A percentile compares a stretch with the other conserved stretches of the same genome.
Conservation (phyloP, 2,329 filamentous ascomycete species). For the Emmonsia crescens region DNA sequence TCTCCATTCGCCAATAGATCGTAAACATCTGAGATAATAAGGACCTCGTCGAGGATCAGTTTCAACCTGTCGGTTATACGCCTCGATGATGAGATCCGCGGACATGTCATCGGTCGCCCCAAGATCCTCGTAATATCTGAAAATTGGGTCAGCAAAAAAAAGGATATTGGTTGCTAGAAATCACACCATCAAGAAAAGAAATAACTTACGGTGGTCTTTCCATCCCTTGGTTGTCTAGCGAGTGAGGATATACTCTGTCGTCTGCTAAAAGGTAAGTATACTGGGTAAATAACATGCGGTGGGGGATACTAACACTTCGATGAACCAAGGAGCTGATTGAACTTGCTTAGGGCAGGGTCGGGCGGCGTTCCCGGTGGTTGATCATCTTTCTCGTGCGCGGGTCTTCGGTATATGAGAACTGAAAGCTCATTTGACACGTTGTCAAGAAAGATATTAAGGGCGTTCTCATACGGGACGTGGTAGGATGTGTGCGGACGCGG, state of each 20-base stretch:
- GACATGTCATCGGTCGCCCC: conserved; percentile 53
- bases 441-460: conserved; percentile 42
- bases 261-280: conserved; percentile 9
- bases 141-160: background rate
- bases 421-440: conserved; percentile 50
- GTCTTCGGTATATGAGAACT: conserved; percentile 39
- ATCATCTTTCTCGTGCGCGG: conserved; percentile 29
- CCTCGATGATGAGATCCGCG: conserved; percentile 50
- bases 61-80: conserved; percentile 49
- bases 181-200: background rate
- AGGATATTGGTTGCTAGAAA: background rate
- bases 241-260: background rate
- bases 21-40: conserved; percentile 57
- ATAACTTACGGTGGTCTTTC: conserved; percentile 3
- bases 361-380: conserved; percentile 19
- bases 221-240: background rate
- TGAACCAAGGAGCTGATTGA: conserved; percentile 29
- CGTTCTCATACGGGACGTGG: conserved; percentile 30
- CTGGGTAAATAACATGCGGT: background rate
- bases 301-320: conserved; percentile 23
- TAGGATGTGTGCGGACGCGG: conserved; percentile 27
- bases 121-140: conserved; percentile 49
- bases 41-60: conserved; percentile 45
- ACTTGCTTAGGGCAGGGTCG: conserved; percentile 28
- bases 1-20: conserved; percentile 46